Conservation (phyloP, 805 yeast genomes). For the Kockiozyma suomiensis region DNA sequence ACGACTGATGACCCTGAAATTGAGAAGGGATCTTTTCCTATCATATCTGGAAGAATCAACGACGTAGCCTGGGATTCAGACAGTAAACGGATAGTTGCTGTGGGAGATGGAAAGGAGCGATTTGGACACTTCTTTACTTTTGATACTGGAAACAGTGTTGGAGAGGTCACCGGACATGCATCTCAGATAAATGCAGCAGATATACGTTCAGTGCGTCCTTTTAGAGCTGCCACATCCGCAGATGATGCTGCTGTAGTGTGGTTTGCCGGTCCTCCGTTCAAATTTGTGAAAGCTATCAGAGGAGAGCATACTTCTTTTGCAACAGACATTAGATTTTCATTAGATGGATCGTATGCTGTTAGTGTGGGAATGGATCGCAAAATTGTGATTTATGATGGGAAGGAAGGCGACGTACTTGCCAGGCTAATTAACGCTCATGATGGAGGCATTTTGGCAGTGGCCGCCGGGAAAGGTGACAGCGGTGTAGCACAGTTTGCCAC, state of each 20-base stretch:
- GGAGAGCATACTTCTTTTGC: conserved; percentile 77
- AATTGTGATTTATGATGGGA: conserved; percentile 81
- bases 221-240: conserved; percentile 88
- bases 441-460: conserved; percentile 79
- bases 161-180: conserved; percentile 92
- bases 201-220: conserved; percentile 84
- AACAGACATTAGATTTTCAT: conserved; percentile 78
- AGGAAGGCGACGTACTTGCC: conserved; percentile 71
- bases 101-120: conserved; percentile 89
- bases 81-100: conserved; percentile 81
- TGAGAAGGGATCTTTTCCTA: conserved; percentile 69
- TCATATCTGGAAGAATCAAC: conserved; percentile 77
- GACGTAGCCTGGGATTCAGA: conserved; percentile 94
- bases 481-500: conserved; percentile 65
- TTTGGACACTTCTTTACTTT: conserved; percentile 91
- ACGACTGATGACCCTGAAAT: conserved; percentile 52
- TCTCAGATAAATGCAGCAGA: conserved; percentile 81
- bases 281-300: conserved; percentile 71
- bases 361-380: conserved; percentile 85
- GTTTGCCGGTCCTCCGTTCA: conserved; percentile 91
- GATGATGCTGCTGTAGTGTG: conserved; percentile 87
- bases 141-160: conserved; percentile 96
- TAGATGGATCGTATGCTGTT: conserved; percentile 72
- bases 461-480: conserved; percentile 55
- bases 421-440: conserved; percentile 53